These are phyloP conservation scores for Candida tetrigidarum DNA, from an alignment of 1,139 yeast genomes.

Conservation along the genomic window DNA sequence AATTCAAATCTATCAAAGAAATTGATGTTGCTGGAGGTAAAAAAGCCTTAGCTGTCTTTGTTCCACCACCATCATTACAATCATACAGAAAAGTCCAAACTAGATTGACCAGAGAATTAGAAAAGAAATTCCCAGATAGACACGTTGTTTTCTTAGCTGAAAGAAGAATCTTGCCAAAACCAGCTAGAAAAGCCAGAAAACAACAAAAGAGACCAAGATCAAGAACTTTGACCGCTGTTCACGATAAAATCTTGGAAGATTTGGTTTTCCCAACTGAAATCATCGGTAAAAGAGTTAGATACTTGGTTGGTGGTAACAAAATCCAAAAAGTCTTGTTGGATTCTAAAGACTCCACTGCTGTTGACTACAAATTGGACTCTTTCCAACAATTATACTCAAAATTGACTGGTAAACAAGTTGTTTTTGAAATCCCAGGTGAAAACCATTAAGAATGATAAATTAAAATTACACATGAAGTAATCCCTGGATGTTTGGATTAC, in stretches of 20 bases:
- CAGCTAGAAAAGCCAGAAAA: slow-evolving; percentile 89
- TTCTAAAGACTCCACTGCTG: slow-evolving; percentile 96
- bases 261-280: slow-evolving; percentile 99
- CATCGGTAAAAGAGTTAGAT: slow-evolving; percentile 99
- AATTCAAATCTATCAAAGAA: slow-evolving; percentile 98
- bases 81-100: slow-evolving; percentile 98
- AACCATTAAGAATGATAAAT: slow-evolving; percentile 33
- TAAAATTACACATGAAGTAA: background rate
- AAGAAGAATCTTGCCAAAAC: slow-evolving; percentile 99
- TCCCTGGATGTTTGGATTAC: background rate
- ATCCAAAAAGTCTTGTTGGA: slow-evolving; percentile 98
- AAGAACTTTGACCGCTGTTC: slow-evolving; percentile 98
- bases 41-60: slow-evolving; percentile 98
- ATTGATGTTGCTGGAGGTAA: slow-evolving; percentile 98
- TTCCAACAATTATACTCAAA: slow-evolving; percentile 99
- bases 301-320: slow-evolving; percentile 99
- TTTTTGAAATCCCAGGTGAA: slow-evolving; percentile 91
- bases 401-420: slow-evolving; percentile 99
- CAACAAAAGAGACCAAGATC: slow-evolving; percentile 99
- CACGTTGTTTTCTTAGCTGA: slow-evolving; percentile 99
- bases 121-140: slow-evolving; percentile 99
- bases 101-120: slow-evolving; percentile 98
- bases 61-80: slow-evolving; percentile 93
- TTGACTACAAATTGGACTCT: slow-evolving; percentile 99
- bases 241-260: slow-evolving; percentile 98